Base-by-base conservation (phyloP, 441 rosid genomes). In the Pelargonium australe region DNA sequence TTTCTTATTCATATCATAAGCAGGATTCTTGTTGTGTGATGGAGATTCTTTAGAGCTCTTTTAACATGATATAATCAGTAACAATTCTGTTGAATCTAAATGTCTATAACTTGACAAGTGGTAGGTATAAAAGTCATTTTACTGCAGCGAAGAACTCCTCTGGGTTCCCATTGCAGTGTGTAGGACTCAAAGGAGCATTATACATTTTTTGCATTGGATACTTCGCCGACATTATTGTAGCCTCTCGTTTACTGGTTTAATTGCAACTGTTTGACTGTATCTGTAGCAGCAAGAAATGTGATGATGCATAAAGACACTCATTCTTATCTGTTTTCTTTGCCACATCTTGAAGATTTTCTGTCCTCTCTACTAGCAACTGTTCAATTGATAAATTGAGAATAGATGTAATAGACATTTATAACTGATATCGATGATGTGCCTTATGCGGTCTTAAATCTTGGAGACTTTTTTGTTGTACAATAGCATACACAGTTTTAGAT, bases 1-100 rank as follows among this genome's bases (percentile, higher is more conserved):
- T 64, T 70, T 40, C 62, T 63, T 16, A 4, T 31, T 31, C 34
- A 31, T 31, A 51, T 37, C 34, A 11, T 53, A 57, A 68, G 37
- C 60, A 23, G 7, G 37, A 31, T 57, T 49, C 71, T 72, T 34
- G 62, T 17, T 31, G 34, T 3, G 10, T 55, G 69, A 66, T 40
- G 67, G 74, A 69, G 34, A 73, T 70, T 70, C 66, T 40, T 69
- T 64, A 12, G 17, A 71, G 73, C 70, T 58, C 51, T 23, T 65
- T 74, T 74, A 63, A 9, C 78, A 78, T 28, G 81, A 70, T 34
- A 74, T 65, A 57, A 74, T 66, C 34, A 78, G 70, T 67, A 71
- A 19, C 75, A 63, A 45, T 49, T 67, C 64, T 74, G 78, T 68
- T 62, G 60, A 78, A 69, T 65, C 73, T 63, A 51, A 71, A 74